phyloP scores from a whole-genome alignment of 345 rosid species.

The Citrus sinensis region DVS_A1.0 CM039163.1:41785001-41785500 shows the following conservation, averaged over 20 bases:
- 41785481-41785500: background rate
- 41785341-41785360: too few species aligned
- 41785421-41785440: background rate
- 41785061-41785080: slow-evolving; percentile 86
- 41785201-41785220: background rate
- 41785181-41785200: background rate
- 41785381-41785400: background rate
- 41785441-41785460: background rate
- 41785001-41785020: slow-evolving; percentile 92
- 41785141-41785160: background rate
- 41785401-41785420: background rate
- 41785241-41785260: background rate
- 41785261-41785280: background rate
- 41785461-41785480: background rate
- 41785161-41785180: background rate
- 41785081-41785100: slow-evolving; percentile 23
- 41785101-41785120: background rate
- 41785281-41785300: background rate
- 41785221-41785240: background rate
- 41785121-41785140: background rate
- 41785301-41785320: background rate
- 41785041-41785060: slow-evolving; percentile 84
- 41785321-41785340: background rate
- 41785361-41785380: too few species aligned
- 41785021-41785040: slow-evolving; percentile 81